Percentiles rank a stretch among this genome's conserved stretches.
Evolutionary conservation across 768 basidiomycete genomes (phyloP).

Genomic region (Stropharia rugosoannulata): DNA sequence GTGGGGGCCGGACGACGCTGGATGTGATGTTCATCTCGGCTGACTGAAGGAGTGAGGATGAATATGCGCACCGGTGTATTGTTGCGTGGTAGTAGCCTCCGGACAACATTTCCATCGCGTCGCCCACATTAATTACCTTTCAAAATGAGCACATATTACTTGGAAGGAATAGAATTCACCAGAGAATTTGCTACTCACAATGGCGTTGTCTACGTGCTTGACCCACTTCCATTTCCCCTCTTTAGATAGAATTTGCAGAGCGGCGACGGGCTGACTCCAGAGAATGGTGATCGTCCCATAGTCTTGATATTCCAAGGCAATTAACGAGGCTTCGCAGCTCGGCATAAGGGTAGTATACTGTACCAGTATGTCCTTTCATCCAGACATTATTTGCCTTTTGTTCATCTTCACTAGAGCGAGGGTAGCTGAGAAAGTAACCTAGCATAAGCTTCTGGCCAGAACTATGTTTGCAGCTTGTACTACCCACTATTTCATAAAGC

Average conservation of each 20-base stretch:
- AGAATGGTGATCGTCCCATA: conserved; percentile 56
- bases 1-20: conserved; percentile 58
- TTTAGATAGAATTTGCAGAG: conserved; percentile 51
- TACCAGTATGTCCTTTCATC: conserved; percentile 62
- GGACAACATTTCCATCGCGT: conserved; percentile 58
- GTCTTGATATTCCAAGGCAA: conserved; percentile 27
- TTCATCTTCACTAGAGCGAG: conserved; percentile 49
- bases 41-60: not conserved
- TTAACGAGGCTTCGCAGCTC: not conserved
- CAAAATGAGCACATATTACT: not conserved
- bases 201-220: conserved; percentile 54
- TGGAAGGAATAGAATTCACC: no score
- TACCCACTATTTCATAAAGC: conserved; percentile 65
- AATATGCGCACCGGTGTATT: conserved; percentile 38
- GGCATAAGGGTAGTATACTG: not conserved
- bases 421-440: conserved; percentile 35
- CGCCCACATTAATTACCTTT: conserved; percentile 61
- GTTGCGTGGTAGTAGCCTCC: conserved; percentile 61
- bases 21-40: not conserved
- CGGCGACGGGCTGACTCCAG: conserved; percentile 61
- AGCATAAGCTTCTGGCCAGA: not conserved
- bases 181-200: conserved; percentile 31
- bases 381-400: conserved; percentile 51
- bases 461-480: conserved; percentile 8
- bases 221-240: conserved; percentile 60